phyloP scores from a whole-genome alignment of 345 rosid genomes.

The Salix brachista region DNA sequence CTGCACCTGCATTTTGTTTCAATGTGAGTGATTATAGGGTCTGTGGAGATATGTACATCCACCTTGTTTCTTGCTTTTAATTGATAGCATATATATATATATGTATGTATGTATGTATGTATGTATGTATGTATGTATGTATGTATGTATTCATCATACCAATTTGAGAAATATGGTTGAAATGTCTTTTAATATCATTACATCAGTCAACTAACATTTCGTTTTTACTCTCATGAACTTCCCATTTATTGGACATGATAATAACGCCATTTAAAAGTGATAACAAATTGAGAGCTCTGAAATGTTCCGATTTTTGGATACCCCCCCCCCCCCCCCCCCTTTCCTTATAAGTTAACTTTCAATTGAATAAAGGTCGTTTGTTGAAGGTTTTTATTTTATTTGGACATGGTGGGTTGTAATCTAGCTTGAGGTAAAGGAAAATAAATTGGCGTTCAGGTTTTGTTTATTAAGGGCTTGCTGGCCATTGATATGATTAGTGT shows the following conservation, averaged over 20 bases:
- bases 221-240: neutral
- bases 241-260: neutral
- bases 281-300: neutral
- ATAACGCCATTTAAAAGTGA: neutral
- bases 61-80: neutral
- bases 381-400: neutral
- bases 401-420: neutral
- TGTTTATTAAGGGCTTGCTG: neutral
- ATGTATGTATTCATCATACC: neutral
- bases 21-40: neutral
- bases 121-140: neutral
- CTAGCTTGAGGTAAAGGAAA: neutral
- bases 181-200: neutral
- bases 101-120: neutral
- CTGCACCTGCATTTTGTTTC: constrained; percentile 4
- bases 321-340: neutral
- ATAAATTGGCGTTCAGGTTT: neutral
- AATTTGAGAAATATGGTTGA: neutral
- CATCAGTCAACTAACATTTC: neutral
- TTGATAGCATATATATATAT: neutral
- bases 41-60: neutral
- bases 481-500: neutral
- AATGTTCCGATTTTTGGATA: neutral
- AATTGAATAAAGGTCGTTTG: neutral
- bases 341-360: neutral